These are phyloP conservation scores for Colletotrichum sp. DNA, from an alignment of 2,329 filamentous ascomycete genomes.

Conservation along the genomic window DNA sequence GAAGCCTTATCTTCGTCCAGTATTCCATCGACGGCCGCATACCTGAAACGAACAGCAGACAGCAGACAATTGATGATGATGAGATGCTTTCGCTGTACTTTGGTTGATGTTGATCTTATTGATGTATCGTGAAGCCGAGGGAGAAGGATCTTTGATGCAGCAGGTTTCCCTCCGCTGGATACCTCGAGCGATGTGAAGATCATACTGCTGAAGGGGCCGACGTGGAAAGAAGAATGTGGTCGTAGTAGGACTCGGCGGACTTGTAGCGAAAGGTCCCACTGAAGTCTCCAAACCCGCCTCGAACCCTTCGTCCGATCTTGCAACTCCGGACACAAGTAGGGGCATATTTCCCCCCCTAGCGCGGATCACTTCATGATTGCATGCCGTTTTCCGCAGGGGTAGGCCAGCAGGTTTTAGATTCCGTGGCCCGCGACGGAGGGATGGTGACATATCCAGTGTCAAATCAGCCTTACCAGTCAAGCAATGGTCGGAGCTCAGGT, in stretches of 20 bases:
- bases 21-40: not conserved
- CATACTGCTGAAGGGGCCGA: not conserved
- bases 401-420: not conserved
- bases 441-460: not conserved
- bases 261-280: not conserved
- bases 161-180: rapidly evolving
- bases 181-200: rapidly evolving
- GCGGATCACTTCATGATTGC: not conserved
- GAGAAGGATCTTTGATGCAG: not conserved
- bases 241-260: not conserved
- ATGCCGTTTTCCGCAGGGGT: not conserved
- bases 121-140: not conserved
- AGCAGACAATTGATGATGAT: not conserved
- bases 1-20: not conserved
- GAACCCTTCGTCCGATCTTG: not conserved
- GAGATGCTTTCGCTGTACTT: not conserved
- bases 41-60: not conserved
- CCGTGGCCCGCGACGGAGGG: not conserved
- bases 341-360: not conserved
- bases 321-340: not conserved
- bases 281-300: not conserved
- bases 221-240: not conserved
- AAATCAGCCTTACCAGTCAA: not conserved
- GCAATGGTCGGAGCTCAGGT: not conserved
- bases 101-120: not conserved